Conservation (phyloP, 768 basidiomycete species). For the Sarcodon aspratus region DNA sequence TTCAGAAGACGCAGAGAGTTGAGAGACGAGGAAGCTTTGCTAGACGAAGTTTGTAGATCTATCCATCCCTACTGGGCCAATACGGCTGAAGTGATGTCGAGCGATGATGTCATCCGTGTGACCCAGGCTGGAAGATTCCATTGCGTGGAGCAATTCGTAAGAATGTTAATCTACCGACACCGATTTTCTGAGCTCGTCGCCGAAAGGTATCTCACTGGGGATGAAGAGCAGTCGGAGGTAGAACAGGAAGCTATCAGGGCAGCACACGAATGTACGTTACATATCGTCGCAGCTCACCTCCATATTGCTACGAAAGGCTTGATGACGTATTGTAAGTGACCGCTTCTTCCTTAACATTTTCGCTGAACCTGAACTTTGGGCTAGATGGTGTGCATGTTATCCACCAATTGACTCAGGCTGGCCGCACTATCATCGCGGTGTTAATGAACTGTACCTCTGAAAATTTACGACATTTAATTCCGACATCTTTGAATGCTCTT, state of each 20-base stretch:
- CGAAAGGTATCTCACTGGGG: constrained; percentile 39
- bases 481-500: constrained; percentile 75
- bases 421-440: constrained; percentile 80
- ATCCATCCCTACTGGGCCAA: constrained; percentile 76
- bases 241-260: constrained; percentile 73
- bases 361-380: not conserved
- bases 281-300: constrained; percentile 74
- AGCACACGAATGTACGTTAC: constrained; percentile 67
- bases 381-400: constrained; percentile 91
- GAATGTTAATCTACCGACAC: constrained; percentile 84
- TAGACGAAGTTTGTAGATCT: constrained; percentile 68
- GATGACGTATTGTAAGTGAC: constrained; percentile 85
- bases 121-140: constrained; percentile 83
- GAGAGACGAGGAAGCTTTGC: constrained; percentile 67
- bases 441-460: constrained; percentile 84
- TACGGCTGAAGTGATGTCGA: constrained; percentile 66
- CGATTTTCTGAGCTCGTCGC: constrained; percentile 71
- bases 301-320: constrained; percentile 79
- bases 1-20: constrained; percentile 50
- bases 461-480: constrained; percentile 60
- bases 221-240: constrained; percentile 48
- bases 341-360: constrained; percentile 3
- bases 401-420: constrained; percentile 90
- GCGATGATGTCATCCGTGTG: constrained; percentile 79
- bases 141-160: constrained; percentile 79